phyloP scores from a whole-genome alignment of 2,329 filamentous ascomycete species.

The Apiospora rasikravindrae region DNA sequence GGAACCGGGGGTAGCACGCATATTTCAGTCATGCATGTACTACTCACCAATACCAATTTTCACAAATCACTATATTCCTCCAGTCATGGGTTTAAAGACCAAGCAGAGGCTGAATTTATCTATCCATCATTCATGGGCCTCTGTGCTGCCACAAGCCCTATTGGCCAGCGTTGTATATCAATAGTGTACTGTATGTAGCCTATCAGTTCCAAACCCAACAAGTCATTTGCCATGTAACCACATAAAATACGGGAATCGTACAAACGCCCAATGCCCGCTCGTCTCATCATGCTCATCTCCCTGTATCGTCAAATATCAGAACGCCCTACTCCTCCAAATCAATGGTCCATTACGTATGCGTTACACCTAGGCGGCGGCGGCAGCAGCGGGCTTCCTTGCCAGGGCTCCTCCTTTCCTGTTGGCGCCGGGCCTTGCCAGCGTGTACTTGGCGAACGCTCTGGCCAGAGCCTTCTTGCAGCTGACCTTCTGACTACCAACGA shows the following conservation, averaged over 20 bases:
- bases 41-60: too few relatives aligned
- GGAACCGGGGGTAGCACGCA: too few relatives aligned
- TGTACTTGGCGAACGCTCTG: slow-evolving; percentile 95
- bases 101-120: slow-evolving; percentile 13
- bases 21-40: too few relatives aligned
- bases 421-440: slow-evolving; percentile 57
- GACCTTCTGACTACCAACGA: slow-evolving; percentile 95
- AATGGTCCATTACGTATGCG: background rate
- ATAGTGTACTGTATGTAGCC: background rate
- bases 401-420: slow-evolving; percentile 27
- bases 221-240: slow-evolving; percentile 7
- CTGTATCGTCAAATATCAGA: background rate
- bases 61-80: too few relatives aligned
- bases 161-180: background rate
- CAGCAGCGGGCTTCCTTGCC: slow-evolving; percentile 4
- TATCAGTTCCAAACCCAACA: slow-evolving; percentile 9
- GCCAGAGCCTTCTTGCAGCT: slow-evolving; percentile 97
- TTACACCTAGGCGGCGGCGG: slow-evolving; percentile 1
- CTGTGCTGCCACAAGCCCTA: slow-evolving; percentile 5
- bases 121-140: background rate
- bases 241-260: slow-evolving; percentile 9
- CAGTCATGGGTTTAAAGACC: slow-evolving; percentile 25
- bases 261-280: slow-evolving; percentile 11
- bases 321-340: slow-evolving; percentile 8
- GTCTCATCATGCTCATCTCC: slow-evolving; percentile 16